Evolutionary conservation across 306 rosid species (phyloP), one percentile per base, ranked within the genome.

Genomic region (Prunus salicina): DNA sequence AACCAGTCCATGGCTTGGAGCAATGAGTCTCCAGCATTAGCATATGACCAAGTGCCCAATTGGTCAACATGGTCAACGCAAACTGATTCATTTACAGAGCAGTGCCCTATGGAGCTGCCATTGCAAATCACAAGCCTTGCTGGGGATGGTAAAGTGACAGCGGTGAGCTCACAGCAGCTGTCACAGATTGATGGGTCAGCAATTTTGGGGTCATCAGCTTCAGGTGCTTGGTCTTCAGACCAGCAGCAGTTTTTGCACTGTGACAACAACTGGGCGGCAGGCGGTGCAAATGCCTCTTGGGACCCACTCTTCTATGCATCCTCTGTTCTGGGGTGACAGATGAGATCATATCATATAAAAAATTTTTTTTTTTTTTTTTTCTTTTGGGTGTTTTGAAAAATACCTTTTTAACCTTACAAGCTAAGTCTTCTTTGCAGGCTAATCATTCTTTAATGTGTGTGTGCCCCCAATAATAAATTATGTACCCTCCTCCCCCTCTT

Each of bases 241-340:
- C 50, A 34, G 25, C 69, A 61, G 47, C 77, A 73, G 34, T 61
- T 16, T 30, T 11, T 73, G 60, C 77, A 73, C 4, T 46, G 68
- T 62, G 69, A 73, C 28, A 61, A n/a, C 60, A 73, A 62, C 2
- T 73, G 69, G 77, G 77, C 30, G 5, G 69, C 19, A 5, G 14
- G 45, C 30, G 63, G 47, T 27, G 30, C 27, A 19, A 61, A 61
- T 46, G 69, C 14, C 28, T 3, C n/a, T 61, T 73, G 77, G 77
- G 77, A 73, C 45, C 22, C 77, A 22, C 69, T 28, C 19, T 73
- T 46, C 13, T 61, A 45, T 61, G 47, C 38, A 3, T 49, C 77
- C 41, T 61, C 77, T 46, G 69, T 27, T 25, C 32, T 73, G 49
- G 77, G 68, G 69, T 61, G 69, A 73, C 22, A 22, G 22, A 22